Evolutionary conservation across 139 green algal genomes (phyloP).

Genomic region (Diplosphaera chodatii): DNA sequence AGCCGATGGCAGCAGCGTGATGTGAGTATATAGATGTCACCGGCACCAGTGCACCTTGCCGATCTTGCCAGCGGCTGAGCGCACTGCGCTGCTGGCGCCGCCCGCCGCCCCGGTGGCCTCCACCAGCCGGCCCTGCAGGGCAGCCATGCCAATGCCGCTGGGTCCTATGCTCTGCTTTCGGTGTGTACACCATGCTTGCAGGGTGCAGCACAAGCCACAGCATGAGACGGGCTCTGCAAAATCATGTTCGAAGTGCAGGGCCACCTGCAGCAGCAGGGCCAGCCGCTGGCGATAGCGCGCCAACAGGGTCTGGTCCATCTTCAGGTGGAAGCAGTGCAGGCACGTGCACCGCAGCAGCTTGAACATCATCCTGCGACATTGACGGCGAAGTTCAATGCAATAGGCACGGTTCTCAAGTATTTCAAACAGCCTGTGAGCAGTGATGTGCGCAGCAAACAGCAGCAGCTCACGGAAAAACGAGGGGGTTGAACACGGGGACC

Average conservation of each 20-base stretch:
- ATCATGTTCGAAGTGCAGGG: too few relatives aligned
- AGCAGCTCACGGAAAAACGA: constrained; percentile 84
- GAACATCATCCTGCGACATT: constrained; percentile 61
- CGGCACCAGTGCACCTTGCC: not conserved
- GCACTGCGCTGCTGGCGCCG: not conserved
- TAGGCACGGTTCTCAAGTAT: not conserved
- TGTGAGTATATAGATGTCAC: not conserved
- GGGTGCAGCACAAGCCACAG: too few relatives aligned
- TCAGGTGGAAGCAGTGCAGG: constrained; percentile 86
- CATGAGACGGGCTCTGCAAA: too few relatives aligned
- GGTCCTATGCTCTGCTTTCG: too few relatives aligned
- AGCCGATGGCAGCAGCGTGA: not conserved
- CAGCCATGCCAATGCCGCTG: constrained; percentile 1
- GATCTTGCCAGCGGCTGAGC: constrained; percentile 21
- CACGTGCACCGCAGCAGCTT: constrained; percentile 83
- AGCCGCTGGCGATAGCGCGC: constrained; percentile 20
- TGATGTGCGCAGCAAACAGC: not conserved
- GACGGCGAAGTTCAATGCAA: too few relatives aligned
- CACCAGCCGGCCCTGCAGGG: constrained; percentile 44
- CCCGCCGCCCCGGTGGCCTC: constrained; percentile 28
- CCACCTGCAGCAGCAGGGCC: constrained; percentile 23
- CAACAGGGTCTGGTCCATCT: constrained; percentile 61
- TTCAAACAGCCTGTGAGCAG: too few relatives aligned
- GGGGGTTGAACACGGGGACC: constrained; percentile 95
- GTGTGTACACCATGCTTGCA: too few relatives aligned